A percentile compares a stretch with the other conserved stretches of the same genome.
phyloP scores from a whole-genome alignment of 371 early-diverging fungal species.

The Rhizoclosmatium hyalinum region DNA sequence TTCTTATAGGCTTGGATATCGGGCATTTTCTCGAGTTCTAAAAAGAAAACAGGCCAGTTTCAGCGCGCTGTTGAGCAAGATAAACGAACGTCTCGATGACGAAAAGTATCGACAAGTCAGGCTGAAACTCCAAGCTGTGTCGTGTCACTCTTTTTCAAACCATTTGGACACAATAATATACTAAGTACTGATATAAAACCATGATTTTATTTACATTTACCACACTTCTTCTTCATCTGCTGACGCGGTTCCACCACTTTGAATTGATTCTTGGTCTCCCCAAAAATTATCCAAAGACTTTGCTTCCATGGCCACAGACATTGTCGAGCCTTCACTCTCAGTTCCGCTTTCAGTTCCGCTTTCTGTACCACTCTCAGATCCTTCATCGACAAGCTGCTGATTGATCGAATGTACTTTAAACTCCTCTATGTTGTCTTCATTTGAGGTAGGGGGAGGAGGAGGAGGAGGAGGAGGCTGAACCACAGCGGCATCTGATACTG shows the following conservation, averaged over 20 bases:
- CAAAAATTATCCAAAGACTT: constrained; percentile 17
- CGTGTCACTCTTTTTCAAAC: constrained; percentile 6
- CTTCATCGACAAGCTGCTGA: neutral
- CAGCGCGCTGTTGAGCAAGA: constrained; percentile 1
- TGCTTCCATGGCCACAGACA: neutral
- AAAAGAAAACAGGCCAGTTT: constrained; percentile 32
- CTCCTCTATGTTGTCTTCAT: neutral
- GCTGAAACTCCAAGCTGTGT: neutral
- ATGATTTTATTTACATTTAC: constrained; percentile 1
- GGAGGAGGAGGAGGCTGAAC: neutral
- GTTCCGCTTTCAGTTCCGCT: neutral
- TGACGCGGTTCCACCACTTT: constrained; percentile 17
- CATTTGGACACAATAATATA: constrained; percentile 18
- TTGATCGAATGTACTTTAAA: neutral
- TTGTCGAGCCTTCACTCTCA: neutral
- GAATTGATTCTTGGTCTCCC: constrained; percentile 8
- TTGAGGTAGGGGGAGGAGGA: neutral
- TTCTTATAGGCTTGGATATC: constrained; percentile 39
- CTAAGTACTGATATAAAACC: neutral
- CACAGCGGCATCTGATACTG: neutral
- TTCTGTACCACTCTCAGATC: neutral
- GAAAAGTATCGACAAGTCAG: constrained; percentile 12
- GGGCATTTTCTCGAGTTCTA: constrained; percentile 38
- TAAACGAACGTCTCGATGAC: neutral
- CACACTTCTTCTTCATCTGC: constrained; percentile 16